Evolutionary conservation across 2,329 filamentous ascomycete species (phyloP).

Genomic region (Aphanoascus verrucosus): DNA sequence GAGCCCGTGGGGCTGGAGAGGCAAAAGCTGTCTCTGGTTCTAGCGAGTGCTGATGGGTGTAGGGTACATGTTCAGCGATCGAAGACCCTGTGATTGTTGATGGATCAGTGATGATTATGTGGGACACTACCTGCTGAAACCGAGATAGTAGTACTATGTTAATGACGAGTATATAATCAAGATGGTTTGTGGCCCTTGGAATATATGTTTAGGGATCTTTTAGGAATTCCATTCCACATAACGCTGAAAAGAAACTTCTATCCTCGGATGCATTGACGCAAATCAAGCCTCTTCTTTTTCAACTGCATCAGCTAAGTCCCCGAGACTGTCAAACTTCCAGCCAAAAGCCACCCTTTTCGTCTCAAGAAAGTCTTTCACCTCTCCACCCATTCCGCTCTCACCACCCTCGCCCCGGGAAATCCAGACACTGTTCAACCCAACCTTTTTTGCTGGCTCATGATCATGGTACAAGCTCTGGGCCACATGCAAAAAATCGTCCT

Average conservation of each 20-base stretch:
- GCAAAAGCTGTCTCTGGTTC: constrained; percentile 19
- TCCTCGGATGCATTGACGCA: too few relatives aligned
- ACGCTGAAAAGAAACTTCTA: too few relatives aligned
- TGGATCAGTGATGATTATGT: too few relatives aligned
- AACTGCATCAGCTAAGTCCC: constrained; percentile 49
- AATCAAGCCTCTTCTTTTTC: constrained; percentile 9
- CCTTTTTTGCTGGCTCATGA: constrained; percentile 52
- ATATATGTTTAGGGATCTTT: too few relatives aligned
- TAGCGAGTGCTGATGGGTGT: constrained; percentile 21
- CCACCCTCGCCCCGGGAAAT: constrained; percentile 44
- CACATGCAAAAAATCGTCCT: constrained; percentile 52
- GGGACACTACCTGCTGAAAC: too few relatives aligned
- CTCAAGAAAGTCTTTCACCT: constrained; percentile 29
- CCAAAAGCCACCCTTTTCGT: constrained; percentile 31
- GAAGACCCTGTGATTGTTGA: background rate
- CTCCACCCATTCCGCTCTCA: constrained; percentile 34
- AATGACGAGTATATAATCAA: too few relatives aligned
- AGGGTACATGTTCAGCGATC: constrained; percentile 22
- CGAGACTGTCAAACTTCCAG: constrained; percentile 50
- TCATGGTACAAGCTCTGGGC: constrained; percentile 59
- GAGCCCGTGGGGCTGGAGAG: constrained; percentile 19
- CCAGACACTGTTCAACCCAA: constrained; percentile 54
- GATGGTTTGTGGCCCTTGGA: too few relatives aligned
- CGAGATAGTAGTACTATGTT: too few relatives aligned
- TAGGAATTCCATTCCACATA: background rate